phyloP scores from a whole-genome alignment of 768 basidiomycete species.

The Suillus hirtellus region DNA sequence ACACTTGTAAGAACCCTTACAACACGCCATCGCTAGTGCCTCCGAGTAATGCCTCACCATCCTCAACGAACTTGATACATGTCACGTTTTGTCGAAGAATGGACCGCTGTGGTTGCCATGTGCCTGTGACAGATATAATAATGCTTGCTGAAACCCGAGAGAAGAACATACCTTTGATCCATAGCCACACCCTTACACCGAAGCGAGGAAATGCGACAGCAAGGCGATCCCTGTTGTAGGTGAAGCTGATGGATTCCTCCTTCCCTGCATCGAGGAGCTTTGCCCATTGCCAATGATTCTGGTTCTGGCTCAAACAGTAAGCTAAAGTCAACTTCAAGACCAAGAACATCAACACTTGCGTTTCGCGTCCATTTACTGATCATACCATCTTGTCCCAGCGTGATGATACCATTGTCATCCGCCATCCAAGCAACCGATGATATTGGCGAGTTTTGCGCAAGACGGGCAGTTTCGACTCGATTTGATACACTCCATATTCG shows the following conservation, averaged over 20 bases:
- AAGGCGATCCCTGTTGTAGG: slow-evolving; percentile 56
- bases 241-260: slow-evolving; percentile 52
- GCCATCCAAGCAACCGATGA: slow-evolving; percentile 61
- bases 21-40: slow-evolving; percentile 71
- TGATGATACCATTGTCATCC: slow-evolving; percentile 53
- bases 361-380: slow-evolving; percentile 59
- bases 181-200: slow-evolving; percentile 68
- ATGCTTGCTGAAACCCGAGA: background rate
- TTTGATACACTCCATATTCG: slow-evolving; percentile 60
- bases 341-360: slow-evolving; percentile 38
- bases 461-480: slow-evolving; percentile 52
- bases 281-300: slow-evolving; percentile 56
- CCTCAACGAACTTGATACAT: slow-evolving; percentile 60
- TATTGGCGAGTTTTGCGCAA: slow-evolving; percentile 52
- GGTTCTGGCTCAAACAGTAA: slow-evolving; percentile 32
- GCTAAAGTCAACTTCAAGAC: background rate
- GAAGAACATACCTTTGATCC: slow-evolving; percentile 48
- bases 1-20: slow-evolving; percentile 37
- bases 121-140: slow-evolving; percentile 38
- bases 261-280: slow-evolving; percentile 53
- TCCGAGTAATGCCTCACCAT: slow-evolving; percentile 63
- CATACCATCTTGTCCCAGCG: slow-evolving; percentile 57
- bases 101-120: slow-evolving; percentile 64
- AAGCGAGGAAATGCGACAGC: slow-evolving; percentile 60
- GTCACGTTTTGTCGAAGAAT: slow-evolving; percentile 67